Evolutionary conservation across 2,329 filamentous ascomycete species (phyloP).

Genomic region (Aspergillus tamarii): DNA sequence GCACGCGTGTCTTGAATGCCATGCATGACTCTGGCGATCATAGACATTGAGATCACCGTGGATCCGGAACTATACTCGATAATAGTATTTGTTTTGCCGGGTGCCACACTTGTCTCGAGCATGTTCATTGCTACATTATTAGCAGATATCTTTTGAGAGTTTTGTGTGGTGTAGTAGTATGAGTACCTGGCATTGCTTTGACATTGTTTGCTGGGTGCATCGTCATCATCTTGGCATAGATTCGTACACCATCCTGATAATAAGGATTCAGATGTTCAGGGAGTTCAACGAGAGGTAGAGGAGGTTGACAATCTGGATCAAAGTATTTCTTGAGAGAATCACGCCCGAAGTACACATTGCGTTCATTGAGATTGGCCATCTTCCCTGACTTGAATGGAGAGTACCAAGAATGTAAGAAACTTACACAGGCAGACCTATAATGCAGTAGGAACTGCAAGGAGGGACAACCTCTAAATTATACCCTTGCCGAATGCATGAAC

Average conservation of each 20-base stretch:
- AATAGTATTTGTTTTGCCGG: constrained; percentile 54
- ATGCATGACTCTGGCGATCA: constrained; percentile 57
- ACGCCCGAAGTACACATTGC: constrained; percentile 62
- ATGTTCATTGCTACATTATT: constrained; percentile 52
- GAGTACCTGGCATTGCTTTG: constrained; percentile 59
- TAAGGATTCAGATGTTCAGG: constrained; percentile 62
- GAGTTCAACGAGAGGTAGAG: constrained; percentile 64
- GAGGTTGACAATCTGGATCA: constrained; percentile 60
- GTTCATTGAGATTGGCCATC: constrained; percentile 35
- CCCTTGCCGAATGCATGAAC: neutral
- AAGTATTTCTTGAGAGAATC: constrained; percentile 63
- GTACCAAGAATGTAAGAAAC: neutral
- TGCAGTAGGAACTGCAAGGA: neutral
- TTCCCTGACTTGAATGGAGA: constrained; percentile 14
- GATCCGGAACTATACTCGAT: constrained; percentile 66
- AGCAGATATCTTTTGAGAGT: constrained; percentile 2
- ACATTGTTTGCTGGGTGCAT: constrained; percentile 68
- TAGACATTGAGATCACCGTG: constrained; percentile 63
- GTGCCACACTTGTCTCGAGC: constrained; percentile 47
- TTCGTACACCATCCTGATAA: constrained; percentile 60
- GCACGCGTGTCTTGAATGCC: constrained; percentile 57
- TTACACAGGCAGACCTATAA: constrained; percentile 1
- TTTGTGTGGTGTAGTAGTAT: neutral
- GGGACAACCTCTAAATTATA: constrained; percentile 16
- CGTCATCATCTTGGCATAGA: constrained; percentile 69